These are phyloP conservation scores for Eutrema heterophyllum DNA, from an alignment of 345 rosid genomes.

Conservation along the genomic window DNA sequence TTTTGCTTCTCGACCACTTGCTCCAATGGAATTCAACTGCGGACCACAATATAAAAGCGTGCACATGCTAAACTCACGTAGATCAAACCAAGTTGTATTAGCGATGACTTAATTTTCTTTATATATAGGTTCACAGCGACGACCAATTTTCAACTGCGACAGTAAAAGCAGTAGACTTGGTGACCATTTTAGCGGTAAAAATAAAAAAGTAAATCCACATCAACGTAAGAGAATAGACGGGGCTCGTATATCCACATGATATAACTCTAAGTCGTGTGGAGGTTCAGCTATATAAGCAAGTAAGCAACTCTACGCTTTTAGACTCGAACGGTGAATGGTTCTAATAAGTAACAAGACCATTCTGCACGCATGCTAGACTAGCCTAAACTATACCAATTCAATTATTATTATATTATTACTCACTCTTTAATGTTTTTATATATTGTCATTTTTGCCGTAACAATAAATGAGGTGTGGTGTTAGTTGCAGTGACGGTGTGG, in stretches of 20 bases:
- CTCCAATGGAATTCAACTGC: neutral
- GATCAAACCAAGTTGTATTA: neutral
- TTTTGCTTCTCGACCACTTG: neutral
- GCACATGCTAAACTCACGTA: neutral
- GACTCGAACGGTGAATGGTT: conserved; percentile 19
- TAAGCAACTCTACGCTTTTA: conserved; percentile 10
- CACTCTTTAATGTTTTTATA: neutral
- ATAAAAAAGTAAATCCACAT: neutral
- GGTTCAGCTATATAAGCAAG: neutral
- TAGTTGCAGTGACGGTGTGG: neutral
- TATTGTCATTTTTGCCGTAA: neutral
- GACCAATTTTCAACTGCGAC: neutral
- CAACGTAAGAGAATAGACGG: neutral
- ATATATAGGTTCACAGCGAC: neutral
- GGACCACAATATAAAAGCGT: conserved; percentile 15
- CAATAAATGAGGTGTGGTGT: conserved; percentile 13
- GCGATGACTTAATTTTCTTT: neutral
- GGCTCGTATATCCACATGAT: conserved; percentile 6
- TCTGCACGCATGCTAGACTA: conserved; percentile 12
- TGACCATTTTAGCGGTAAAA: neutral
- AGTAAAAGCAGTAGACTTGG: conserved; percentile 2
- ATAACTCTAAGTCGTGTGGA: neutral
- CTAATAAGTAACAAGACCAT: conserved; percentile 11
- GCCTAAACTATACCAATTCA: conserved; percentile 6
- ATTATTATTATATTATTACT: neutral